A percentile compares a stretch with the other conserved stretches of the same genome.
These are phyloP conservation scores for Pogostemon cablin DNA, from an alignment of 257 asterid species.

Conservation along the genomic window DNA sequence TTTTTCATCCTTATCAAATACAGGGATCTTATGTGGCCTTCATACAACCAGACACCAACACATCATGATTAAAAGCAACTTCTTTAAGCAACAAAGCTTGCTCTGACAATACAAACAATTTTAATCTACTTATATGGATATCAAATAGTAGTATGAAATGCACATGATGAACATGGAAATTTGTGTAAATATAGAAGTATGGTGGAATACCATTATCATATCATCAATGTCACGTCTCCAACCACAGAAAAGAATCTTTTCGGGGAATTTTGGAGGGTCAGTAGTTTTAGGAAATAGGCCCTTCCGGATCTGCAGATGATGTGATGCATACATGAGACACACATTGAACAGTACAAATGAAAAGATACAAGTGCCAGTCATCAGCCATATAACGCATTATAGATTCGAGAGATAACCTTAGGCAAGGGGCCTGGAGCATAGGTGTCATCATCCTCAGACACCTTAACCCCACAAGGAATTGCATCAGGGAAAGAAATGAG, in stretches of 20 bases:
- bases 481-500: constrained; percentile 89
- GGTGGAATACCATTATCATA: constrained; percentile 78
- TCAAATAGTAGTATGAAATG: constrained; percentile 20
- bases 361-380: constrained; percentile 3
- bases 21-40: neutral
- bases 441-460: constrained; percentile 96
- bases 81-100: constrained; percentile 2
- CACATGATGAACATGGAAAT: constrained; percentile 25
- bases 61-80: neutral
- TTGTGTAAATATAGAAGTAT: neutral
- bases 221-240: constrained; percentile 99
- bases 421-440: constrained; percentile 87
- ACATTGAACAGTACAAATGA: constrained; percentile 11
- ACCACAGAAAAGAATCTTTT: constrained; percentile 88
- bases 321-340: constrained; percentile 33
- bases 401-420: constrained; percentile 56
- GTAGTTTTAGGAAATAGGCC: constrained; percentile 65
- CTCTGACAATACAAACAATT: neutral
- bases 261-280: constrained; percentile 94
- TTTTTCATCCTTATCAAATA: neutral
- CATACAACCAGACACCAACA: neutral
- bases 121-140: neutral
- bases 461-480: constrained; percentile 92
- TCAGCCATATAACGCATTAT: constrained; percentile 28
- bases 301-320: constrained; percentile 58